phyloP scores from a whole-genome alignment of 2,329 filamentous ascomycete species.

The Blastomyces percursus region DNA sequence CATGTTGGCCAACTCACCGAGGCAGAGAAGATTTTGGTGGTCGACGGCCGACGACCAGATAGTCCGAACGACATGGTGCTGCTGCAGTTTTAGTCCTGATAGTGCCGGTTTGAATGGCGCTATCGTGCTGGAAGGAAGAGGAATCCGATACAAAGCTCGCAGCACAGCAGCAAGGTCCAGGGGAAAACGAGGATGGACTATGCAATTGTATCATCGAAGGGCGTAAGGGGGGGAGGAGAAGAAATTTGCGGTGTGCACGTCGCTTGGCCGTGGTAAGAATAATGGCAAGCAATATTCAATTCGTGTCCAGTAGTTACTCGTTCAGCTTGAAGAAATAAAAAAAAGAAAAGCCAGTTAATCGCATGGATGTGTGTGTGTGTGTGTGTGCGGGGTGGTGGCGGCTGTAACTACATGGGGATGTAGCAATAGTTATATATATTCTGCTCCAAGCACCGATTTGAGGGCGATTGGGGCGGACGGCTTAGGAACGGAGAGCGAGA shows the following conservation, averaged over 20 bases:
- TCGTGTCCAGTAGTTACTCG: too few relatives aligned
- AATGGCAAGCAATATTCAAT: too few relatives aligned
- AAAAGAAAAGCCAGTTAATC: too few relatives aligned
- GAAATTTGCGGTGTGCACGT: background rate
- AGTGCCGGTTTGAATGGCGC: background rate
- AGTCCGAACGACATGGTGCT: conserved; percentile 24
- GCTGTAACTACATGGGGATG: too few relatives aligned
- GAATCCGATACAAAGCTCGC: background rate
- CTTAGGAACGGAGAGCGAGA: background rate
- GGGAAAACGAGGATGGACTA: background rate
- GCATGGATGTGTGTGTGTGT: too few relatives aligned
- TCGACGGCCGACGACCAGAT: conserved; percentile 22
- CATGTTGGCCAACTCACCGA: conserved; percentile 29
- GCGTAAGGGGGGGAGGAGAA: background rate
- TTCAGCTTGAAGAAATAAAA: too few relatives aligned
- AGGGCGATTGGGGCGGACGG: too few relatives aligned
- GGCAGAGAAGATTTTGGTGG: conserved; percentile 28
- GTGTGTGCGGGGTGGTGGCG: too few relatives aligned
- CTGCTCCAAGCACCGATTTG: too few relatives aligned
- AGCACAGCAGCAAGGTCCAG: background rate
- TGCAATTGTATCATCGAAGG: background rate
- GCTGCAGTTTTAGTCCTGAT: background rate
- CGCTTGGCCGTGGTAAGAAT: too few relatives aligned
- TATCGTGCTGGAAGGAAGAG: background rate
- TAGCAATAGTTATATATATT: too few relatives aligned